Evolutionary conservation across 1,284 basidiomycete genomes (phyloP).

Genomic region (Rhizopogon parksii): DNA sequence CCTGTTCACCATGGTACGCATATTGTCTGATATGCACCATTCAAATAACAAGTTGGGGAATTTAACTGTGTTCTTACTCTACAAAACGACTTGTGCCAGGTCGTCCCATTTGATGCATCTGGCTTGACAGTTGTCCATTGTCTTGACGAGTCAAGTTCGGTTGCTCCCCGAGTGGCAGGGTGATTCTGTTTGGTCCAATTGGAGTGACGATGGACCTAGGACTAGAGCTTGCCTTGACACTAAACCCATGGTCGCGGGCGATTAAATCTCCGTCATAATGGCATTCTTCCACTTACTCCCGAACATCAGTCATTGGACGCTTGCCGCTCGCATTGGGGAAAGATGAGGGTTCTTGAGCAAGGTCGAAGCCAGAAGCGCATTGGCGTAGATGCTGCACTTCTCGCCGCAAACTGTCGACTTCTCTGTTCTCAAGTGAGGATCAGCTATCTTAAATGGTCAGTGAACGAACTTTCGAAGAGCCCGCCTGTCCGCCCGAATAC

Average conservation of each 20-base stretch:
- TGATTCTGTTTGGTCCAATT: slow-evolving; percentile 50
- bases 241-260: slow-evolving; percentile 18
- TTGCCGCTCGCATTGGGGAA: slow-evolving; percentile 54
- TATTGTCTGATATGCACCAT: slow-evolving; percentile 42
- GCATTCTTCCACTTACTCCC: slow-evolving; percentile 34
- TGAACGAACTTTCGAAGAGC: slow-evolving; percentile 45
- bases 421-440: slow-evolving; percentile 30
- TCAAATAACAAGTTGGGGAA: slow-evolving; percentile 14
- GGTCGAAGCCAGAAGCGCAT: slow-evolving; percentile 16
- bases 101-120: slow-evolving; percentile 24
- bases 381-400: slow-evolving; percentile 46
- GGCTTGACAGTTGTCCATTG: slow-evolving; percentile 12
- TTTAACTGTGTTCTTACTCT: slow-evolving; percentile 32
- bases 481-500: slow-evolving; percentile 36
- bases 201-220: slow-evolving; percentile 46
- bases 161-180: slow-evolving; percentile 48
- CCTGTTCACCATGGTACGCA: slow-evolving; percentile 44
- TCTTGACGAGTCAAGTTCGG: slow-evolving; percentile 36
- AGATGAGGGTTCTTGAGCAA: slow-evolving; percentile 29
- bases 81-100: slow-evolving; percentile 44
- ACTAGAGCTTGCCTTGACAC: slow-evolving; percentile 44
- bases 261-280: slow-evolving; percentile 7
- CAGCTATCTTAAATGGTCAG: slow-evolving; percentile 3
- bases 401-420: slow-evolving; percentile 41
- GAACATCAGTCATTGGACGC: slow-evolving; percentile 43